Evolutionary conservation across 208 protist species (phyloP), one percentile per base, ranked within the genome.

Genomic region (Strigomonas culicis): DNA sequence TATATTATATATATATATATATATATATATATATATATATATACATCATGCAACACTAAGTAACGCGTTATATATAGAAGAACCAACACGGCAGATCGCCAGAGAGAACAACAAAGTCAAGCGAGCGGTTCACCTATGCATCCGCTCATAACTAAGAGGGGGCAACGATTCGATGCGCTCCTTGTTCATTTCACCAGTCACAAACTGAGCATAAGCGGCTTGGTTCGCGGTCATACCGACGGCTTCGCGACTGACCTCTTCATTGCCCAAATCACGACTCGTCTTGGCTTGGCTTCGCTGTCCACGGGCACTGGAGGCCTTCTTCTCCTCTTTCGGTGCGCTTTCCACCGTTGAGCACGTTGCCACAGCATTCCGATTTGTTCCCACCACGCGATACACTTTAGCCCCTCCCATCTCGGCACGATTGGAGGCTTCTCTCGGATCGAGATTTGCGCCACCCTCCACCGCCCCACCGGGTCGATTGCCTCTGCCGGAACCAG

Each of bases 201-300:
- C 86, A 49, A 70, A 78, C 17, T 67, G 70, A 2, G 78, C 76
- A 67, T 90, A 88, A 25, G 77, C 71, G 10, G 68, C 75, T 51
- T 89, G 82, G 53, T 87, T 81, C 1, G 66, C 59, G 13, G 86
- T 89, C 72, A 88, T 58, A 11, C 75, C 80, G 44, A 84, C 72
- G 0, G 60, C 69, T 3, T 77, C 64, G 4, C 51, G 21, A 27
- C 36, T 25, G 3, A 44, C 44, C 19, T 70, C 51, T 53, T 60
- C 30, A 8, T 27, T 34, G 49, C 25, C 8, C 49, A 22, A 6
- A 19, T 53, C 10, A 13, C 22, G 10, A 53, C 10, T 19, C 10
- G 4, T 17, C 10, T 28, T 17, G 49, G 6, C 49, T 6, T 28
- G 49, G 49, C 49, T 53, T 4, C 49, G 46, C 47, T 41, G 53